A percentile compares a stretch with the other conserved stretches of the same genome.
phyloP scores from a whole-genome alignment of 2,329 filamentous ascomycete genomes.

The Fusarium lateritium region DNA sequence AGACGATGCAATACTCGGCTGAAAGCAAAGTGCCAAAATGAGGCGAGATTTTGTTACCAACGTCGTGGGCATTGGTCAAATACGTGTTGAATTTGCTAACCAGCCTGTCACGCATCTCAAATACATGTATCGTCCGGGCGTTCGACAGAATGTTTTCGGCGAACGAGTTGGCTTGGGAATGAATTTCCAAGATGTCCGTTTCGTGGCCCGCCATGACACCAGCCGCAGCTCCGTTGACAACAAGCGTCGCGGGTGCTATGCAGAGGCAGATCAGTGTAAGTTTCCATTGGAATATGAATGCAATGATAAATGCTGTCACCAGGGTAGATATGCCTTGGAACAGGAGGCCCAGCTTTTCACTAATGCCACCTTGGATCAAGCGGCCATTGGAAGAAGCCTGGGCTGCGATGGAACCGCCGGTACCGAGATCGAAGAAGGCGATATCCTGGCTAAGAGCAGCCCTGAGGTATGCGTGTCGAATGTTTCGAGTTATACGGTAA shows the following conservation, averaged over 20 bases:
- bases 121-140: conserved; percentile 60
- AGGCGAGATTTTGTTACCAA: conserved; percentile 57
- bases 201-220: conserved; percentile 50
- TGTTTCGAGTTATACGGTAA: conserved; percentile 64
- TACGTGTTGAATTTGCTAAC: conserved; percentile 57
- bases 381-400: conserved; percentile 59
- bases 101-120: conserved; percentile 58
- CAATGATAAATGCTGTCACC: conserved; percentile 57
- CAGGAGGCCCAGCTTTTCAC: conserved; percentile 58
- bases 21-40: conserved; percentile 58
- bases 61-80: conserved; percentile 54
- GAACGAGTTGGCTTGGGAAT: conserved; percentile 53
- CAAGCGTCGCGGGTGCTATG: conserved; percentile 51
- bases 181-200: conserved; percentile 54
- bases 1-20: conserved; percentile 58
- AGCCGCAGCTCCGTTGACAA: conserved; percentile 54
- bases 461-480: conserved; percentile 65
- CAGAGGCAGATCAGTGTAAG: conserved; percentile 59
- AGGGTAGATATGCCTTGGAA: conserved; percentile 58
- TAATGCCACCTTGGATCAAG: conserved; percentile 58
- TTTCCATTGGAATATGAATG: conserved; percentile 60
- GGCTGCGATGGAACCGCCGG: conserved; percentile 60
- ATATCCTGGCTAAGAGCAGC: conserved; percentile 66
- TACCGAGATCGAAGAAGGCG: conserved; percentile 62
- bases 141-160: conserved; percentile 57